Evolutionary conservation across 805 yeast species (phyloP), one percentile per base, ranked within the genome.

Genomic region (Starmera caribaea): DNA sequence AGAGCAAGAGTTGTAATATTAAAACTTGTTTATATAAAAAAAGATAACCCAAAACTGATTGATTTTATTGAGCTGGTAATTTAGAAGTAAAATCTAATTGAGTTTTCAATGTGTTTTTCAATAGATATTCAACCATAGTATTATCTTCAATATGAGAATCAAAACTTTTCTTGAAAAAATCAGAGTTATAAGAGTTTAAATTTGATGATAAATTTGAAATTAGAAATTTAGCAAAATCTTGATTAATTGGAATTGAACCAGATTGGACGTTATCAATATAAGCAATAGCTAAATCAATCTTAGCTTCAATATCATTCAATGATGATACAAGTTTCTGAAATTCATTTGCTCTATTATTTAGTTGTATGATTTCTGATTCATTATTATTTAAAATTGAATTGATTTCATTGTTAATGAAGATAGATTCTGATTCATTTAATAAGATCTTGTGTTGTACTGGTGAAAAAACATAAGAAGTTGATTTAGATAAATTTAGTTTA

Each of bases 31-130:
- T n/a, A n/a, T n/a, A n/a, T n/a, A n/a, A n/a, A n/a, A n/a, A n/a
- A n/a, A n/a, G n/a, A n/a, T n/a, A n/a, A n/a, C n/a, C n/a, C n/a
- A n/a, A n/a, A n/a, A n/a, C n/a, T n/a, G n/a, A n/a, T n/a, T n/a
- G n/a, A n/a, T n/a, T n/a, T 21, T 21, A 21, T 21, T 71, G 57
- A 30, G 81, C 76, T 36, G 86, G 79, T 53, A 85, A 71, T 58
- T 83, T 77, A 36, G 87, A 78, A 53, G 87, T 76, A 54, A 82
- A 69, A 58, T 82, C 89, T 47, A 85, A 71, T 65, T 87, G 96
- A 46, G 87, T 82, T 65, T 82, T 84, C 51, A 87, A 78, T 40
- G 92, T 83, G 49, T 81, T 77, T 41, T 95, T 81, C 61, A 87
- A 71, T 21, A 21, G 8, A 57, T 81, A 83, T 57, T 84, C 90